Evolutionary conservation across 116 monocot genomes (phyloP).

Genomic region (Posidonia oceanica): DNA sequence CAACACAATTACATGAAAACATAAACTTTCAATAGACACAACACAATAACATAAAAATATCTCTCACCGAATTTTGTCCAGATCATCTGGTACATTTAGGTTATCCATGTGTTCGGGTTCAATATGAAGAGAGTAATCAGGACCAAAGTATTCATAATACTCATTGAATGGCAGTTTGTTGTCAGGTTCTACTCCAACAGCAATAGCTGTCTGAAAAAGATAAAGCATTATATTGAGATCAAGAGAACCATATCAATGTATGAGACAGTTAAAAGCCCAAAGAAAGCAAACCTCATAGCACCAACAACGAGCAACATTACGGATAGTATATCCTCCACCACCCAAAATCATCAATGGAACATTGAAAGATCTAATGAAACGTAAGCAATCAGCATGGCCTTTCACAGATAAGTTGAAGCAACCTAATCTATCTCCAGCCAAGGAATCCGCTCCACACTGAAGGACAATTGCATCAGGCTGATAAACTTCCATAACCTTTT

Average conservation of each 20-base stretch:
- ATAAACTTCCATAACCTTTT: slow-evolving; percentile 87
- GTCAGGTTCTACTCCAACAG: slow-evolving; percentile 83
- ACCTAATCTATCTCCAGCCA: slow-evolving; percentile 78
- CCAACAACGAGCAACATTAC: slow-evolving; percentile 95
- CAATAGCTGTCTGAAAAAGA: slow-evolving; percentile 71
- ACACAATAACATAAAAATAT: background rate
- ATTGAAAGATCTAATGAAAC: slow-evolving; percentile 83
- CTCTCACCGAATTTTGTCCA: slow-evolving; percentile 65
- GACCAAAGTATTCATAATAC: slow-evolving; percentile 91
- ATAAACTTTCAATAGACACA: too few relatives aligned
- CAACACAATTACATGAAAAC: too few relatives aligned
- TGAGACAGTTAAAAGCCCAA: background rate
- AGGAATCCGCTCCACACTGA: slow-evolving; percentile 86
- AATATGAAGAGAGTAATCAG: slow-evolving; percentile 73
- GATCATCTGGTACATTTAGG: slow-evolving; percentile 55
- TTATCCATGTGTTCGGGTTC: slow-evolving; percentile 56
- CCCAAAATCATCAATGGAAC: slow-evolving; percentile 87
- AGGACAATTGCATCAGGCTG: slow-evolving; percentile 88
- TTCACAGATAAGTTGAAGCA: slow-evolving; percentile 86
- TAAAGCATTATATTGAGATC: background rate
- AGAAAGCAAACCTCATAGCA: slow-evolving; percentile 73
- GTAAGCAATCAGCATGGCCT: slow-evolving; percentile 83
- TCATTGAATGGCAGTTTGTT: slow-evolving; percentile 82
- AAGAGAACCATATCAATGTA: slow-evolving; percentile 2
- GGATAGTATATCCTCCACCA: slow-evolving; percentile 88